Percentiles rank a stretch among this genome's conserved stretches.
These are phyloP conservation scores for Canariomyces notabilis DNA, from an alignment of 2,329 filamentous ascomycete species.

Conservation along the genomic window DNA sequence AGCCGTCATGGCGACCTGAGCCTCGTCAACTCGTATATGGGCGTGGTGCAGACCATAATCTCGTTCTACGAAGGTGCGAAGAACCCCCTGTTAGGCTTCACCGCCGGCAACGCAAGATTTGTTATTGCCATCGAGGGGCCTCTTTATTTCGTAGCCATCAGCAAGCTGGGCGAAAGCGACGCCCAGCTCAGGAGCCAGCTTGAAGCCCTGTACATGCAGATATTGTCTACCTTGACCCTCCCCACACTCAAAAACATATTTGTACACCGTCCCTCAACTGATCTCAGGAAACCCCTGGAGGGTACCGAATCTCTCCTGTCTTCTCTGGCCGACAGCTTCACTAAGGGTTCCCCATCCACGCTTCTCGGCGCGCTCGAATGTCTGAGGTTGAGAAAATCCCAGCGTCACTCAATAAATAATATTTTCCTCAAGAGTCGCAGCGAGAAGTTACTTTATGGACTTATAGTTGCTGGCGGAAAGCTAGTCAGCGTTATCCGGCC, in stretches of 20 bases:
- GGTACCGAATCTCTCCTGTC: conserved; percentile 89
- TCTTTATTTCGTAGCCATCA: conserved; percentile 90
- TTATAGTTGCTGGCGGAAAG: conserved; percentile 86
- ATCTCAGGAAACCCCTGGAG: conserved; percentile 81
- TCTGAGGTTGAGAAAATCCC: conserved; percentile 82
- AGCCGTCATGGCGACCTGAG: conserved; percentile 88
- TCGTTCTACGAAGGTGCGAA: conserved; percentile 85
- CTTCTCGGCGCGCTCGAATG: conserved; percentile 89
- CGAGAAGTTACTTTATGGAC: conserved; percentile 79
- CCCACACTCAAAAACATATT: conserved; percentile 85
- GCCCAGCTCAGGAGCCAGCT: conserved; percentile 80
- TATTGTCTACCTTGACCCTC: conserved; percentile 87
- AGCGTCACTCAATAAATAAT: conserved; percentile 81
- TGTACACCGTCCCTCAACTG: conserved; percentile 83
- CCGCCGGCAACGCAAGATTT: conserved; percentile 79
- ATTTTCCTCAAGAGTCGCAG: conserved; percentile 74
- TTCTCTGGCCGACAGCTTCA: conserved; percentile 90
- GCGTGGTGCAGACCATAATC: conserved; percentile 93
- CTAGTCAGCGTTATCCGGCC: conserved; percentile 93
- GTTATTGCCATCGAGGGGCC: conserved; percentile 81
- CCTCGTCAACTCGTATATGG: conserved; percentile 88
- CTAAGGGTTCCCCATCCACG: conserved; percentile 81
- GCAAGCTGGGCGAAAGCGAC: conserved; percentile 87
- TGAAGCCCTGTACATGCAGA: conserved; percentile 96
- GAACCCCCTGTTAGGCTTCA: conserved; percentile 76